phyloP scores from a whole-genome alignment of 78 protist genomes.

The Dictyostelium citrinum region DNA sequence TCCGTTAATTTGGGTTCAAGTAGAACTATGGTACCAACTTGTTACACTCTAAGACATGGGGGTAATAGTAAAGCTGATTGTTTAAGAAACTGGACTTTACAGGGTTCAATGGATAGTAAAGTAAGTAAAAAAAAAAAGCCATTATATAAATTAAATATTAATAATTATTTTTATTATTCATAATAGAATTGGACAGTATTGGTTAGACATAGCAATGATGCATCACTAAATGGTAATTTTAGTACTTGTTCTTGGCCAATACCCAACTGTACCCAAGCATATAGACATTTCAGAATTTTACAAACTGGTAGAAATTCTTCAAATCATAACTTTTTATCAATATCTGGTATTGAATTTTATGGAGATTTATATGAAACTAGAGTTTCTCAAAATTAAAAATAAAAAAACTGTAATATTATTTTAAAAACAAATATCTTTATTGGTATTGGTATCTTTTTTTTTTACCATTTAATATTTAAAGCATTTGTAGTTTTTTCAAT shows the following conservation, averaged over 20 bases:
- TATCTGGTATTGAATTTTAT: slow-evolving; percentile 83
- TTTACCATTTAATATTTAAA: slow-evolving; percentile 75
- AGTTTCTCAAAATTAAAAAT: not conserved
- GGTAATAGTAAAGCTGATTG: slow-evolving; percentile 84
- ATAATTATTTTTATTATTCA: not conserved
- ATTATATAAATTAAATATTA: not conserved
- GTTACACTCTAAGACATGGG: slow-evolving; percentile 80
- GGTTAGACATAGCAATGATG: slow-evolving; percentile 78
- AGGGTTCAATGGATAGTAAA: slow-evolving; percentile 82
- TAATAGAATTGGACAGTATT: slow-evolving; percentile 69
- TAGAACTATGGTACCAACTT: slow-evolving; percentile 70
- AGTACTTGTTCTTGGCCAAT: slow-evolving; percentile 79
- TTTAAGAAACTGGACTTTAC: slow-evolving; percentile 85
- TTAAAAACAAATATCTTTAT: too few species aligned
- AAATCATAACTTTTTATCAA: slow-evolving; percentile 79
- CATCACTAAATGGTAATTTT: slow-evolving; percentile 80
- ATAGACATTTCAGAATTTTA: slow-evolving; percentile 79
- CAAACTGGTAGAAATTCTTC: slow-evolving; percentile 86
- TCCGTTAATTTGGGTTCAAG: slow-evolving; percentile 71
- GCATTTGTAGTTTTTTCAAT: slow-evolving; percentile 72
- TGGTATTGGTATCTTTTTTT: not conserved
- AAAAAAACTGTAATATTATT: not conserved
- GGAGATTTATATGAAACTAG: slow-evolving; percentile 83
- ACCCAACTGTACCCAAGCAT: slow-evolving; percentile 70
- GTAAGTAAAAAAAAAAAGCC: not conserved